Base-by-base conservation (phyloP, 1,284 basidiomycete species). In the Marasmius oreades region DNA sequence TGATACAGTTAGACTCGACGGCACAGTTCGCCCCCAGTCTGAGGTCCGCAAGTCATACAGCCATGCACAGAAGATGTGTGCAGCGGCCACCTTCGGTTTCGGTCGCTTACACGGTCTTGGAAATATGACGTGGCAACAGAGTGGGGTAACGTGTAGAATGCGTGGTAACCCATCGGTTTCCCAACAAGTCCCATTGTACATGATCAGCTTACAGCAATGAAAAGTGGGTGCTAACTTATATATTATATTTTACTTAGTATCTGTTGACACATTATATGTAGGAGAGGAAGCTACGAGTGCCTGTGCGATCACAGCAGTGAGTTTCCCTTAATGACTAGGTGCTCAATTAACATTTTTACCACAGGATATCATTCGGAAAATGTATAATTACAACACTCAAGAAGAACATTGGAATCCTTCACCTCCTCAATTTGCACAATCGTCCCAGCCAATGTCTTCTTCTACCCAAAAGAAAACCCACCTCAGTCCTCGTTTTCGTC, bases 1-100 rank as follows among this genome's bases (percentile, higher is more conserved):
- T 42, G 69, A 72, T 23, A 55, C 60, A 14, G 59, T 66, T n/a
- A 56, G 55, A 26, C 56, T 69, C 1, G 66, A 69, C 42, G 66
- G 69, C 3, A 61, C 55, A 3, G 10, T 34, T 1, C 64, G 66
- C 34, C 56, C 62, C 3, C 18, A 47, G 2, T 53, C 42, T 1
- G 26, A 56, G 14, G 23, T 33, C 0, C 55, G 61, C 1, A 58
- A 51, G 18, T 62, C 66, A 0, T 73, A 68, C 37, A 55, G 62
- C 2, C 66, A 72, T 65, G 71, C 68, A 0, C 69, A 71, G 60
- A 74, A 72, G 56, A 70, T 74, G 65, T 62, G 68, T 2, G 70
- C 71, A 7, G 59, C 67, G 1, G 64, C 66, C 53, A 72, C 68
- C 2, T 69, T 70, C 58, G 61, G 53, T 0, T 73, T 72, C 57